A percentile compares a stretch with the other conserved stretches of the same genome.
Conservation (phyloP, 306 rosid species). For the Pueraria montana region DNA sequence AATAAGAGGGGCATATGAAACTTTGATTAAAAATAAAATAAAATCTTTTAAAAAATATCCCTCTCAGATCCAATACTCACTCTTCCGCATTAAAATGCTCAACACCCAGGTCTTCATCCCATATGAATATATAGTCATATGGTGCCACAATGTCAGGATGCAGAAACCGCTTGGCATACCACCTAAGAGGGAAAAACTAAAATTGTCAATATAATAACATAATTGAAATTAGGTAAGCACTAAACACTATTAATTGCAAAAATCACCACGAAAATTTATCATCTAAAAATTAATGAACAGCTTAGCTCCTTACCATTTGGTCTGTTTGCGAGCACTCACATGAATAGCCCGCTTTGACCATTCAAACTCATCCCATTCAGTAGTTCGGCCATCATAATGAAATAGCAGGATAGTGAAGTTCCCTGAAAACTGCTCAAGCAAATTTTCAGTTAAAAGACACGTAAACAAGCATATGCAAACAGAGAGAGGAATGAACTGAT, state of each 20-base stretch:
- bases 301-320: conserved; percentile 78
- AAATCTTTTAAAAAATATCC: not conserved
- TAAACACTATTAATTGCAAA: conserved; percentile 1
- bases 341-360: conserved; percentile 97
- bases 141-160: conserved; percentile 98
- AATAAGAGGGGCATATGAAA: conserved; percentile 6
- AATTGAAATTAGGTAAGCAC: conserved; percentile 25
- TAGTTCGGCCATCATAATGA: conserved; percentile 95
- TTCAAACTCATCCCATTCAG: conserved; percentile 96
- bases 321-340: conserved; percentile 88
- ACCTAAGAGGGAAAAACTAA: conserved; percentile 61
- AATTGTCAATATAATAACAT: conserved; percentile 30
- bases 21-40: conserved; percentile 20
- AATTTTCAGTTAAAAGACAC: conserved; percentile 38
- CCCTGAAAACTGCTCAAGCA: conserved; percentile 81
- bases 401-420: conserved; percentile 90
- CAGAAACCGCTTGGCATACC: conserved; percentile 98
- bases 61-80: conserved; percentile 65
- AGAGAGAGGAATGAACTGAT: conserved; percentile 41
- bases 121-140: conserved; percentile 95
- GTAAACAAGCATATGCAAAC: conserved; percentile 18
- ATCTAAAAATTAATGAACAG: not conserved
- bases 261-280: not conserved
- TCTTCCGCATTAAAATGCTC: conserved; percentile 94
- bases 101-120: conserved; percentile 99